Evolutionary conservation across 1,284 basidiomycete species (phyloP).

Genomic region (Austroboletus novae-zelandiae): DNA sequence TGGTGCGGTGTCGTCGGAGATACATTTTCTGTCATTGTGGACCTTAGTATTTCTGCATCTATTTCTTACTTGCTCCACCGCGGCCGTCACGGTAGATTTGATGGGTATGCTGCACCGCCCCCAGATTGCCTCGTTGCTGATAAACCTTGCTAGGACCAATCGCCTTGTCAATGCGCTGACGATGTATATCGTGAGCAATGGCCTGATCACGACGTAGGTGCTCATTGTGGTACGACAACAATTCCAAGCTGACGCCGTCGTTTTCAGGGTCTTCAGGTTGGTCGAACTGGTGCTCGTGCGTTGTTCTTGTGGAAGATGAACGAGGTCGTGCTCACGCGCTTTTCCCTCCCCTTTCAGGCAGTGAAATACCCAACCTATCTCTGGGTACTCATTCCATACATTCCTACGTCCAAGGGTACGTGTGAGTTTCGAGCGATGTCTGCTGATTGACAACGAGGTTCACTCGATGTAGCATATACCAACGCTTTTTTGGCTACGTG

Average conservation of each 20-base stretch:
- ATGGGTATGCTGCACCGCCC: background rate
- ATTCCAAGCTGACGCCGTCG: background rate
- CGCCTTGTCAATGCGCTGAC: background rate
- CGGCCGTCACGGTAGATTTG: background rate
- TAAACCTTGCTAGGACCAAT: background rate
- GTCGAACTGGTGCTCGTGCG: background rate
- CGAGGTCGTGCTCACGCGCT: background rate
- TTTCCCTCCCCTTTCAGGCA: background rate
- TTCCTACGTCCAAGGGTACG: conserved; percentile 1
- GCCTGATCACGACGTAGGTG: background rate
- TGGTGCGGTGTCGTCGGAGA: background rate
- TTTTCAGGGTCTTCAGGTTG: background rate
- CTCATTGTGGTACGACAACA: background rate
- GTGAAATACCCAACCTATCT: background rate
- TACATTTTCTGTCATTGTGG: background rate
- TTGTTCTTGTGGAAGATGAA: background rate
- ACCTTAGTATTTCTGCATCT: background rate
- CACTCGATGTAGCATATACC: background rate
- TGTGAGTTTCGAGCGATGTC: background rate
- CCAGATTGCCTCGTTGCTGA: background rate
- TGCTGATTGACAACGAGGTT: background rate
- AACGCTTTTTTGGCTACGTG: background rate
- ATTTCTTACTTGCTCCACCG: background rate
- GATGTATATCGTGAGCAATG: conserved; percentile 1
- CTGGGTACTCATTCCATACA: background rate